Percentiles rank a stretch among this genome's conserved stretches.
phyloP scores from a whole-genome alignment of 2,329 filamentous ascomycete genomes.

The Aspergillus pseudoterreus region DNA sequence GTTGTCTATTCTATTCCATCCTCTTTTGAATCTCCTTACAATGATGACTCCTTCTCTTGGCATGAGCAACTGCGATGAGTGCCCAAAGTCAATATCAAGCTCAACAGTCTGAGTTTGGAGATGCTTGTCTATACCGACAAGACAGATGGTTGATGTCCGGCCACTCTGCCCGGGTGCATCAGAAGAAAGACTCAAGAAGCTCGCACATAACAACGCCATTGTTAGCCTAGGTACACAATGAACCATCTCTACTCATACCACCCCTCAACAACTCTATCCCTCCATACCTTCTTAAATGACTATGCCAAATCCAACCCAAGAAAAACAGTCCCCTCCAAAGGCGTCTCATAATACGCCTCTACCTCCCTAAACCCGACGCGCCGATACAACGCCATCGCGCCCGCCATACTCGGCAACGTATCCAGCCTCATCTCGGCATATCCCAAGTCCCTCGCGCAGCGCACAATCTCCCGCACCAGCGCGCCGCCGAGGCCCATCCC shows the following conservation, averaged over 20 bases:
- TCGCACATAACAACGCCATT: no score
- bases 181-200: no score
- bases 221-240: no score
- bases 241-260: no score
- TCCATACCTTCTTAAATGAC: no score
- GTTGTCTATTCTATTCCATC: no score
- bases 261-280: no score
- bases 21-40: slow-evolving; percentile 7
- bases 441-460: slow-evolving; percentile 43
- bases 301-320: slow-evolving; percentile 35
- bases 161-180: no score
- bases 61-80: slow-evolving; percentile 24
- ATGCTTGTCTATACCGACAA: neutral
- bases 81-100: slow-evolving; percentile 26
- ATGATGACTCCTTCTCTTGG: slow-evolving; percentile 27
- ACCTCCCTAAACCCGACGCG: slow-evolving; percentile 51
- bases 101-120: slow-evolving; percentile 30
- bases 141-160: no score
- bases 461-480: slow-evolving; percentile 45
- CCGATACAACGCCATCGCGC: slow-evolving; percentile 49
- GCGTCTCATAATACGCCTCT: slow-evolving; percentile 54
- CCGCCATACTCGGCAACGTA: slow-evolving; percentile 52
- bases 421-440: slow-evolving; percentile 55
- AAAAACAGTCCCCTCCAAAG: slow-evolving; percentile 52
- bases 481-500: slow-evolving; percentile 49